phyloP scores from a whole-genome alignment of 352 stramenopile genomes.

The Phytophthora ohioensis region DNA sequence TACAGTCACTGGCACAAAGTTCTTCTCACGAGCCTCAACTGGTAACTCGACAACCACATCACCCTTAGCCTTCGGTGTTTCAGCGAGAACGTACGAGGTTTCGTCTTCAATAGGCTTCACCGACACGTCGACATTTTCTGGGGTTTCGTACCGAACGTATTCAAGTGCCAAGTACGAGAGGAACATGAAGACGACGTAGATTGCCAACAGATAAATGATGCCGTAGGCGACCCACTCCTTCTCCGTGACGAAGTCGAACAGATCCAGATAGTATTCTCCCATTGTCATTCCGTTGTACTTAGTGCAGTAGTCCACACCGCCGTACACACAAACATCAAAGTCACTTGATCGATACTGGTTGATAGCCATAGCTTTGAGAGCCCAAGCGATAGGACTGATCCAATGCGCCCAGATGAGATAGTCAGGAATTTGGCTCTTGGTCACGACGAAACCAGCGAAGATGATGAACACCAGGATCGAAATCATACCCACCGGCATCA shows the following conservation, averaged over 20 bases:
- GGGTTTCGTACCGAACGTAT: conserved; percentile 21
- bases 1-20: conserved; percentile 44
- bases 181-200: conserved; percentile 30
- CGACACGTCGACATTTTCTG: conserved; percentile 17
- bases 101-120: conserved; percentile 19
- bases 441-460: conserved; percentile 35
- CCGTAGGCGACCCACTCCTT: conserved; percentile 24
- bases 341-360: conserved; percentile 41
- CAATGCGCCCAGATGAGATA: conserved; percentile 57
- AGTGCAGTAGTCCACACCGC: conserved; percentile 6
- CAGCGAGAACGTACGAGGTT: conserved; percentile 15
- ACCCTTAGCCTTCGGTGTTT: conserved; percentile 15
- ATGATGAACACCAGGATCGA: conserved; percentile 40
- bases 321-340: conserved; percentile 33
- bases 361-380: conserved; percentile 37
- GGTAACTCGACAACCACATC: conserved; percentile 17
- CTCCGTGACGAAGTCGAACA: conserved; percentile 20
- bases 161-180: conserved; percentile 23
- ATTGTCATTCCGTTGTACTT: conserved; percentile 26
- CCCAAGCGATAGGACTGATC: conserved; percentile 56
- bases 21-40: conserved; percentile 17
- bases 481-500: conserved; percentile 22
- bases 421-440: conserved; percentile 38
- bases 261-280: conserved; percentile 26
- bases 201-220: conserved; percentile 16